These are phyloP conservation scores for Tuber magnatum DNA, from an alignment of 495 filamentous ascomycete genomes.

Conservation along the genomic window DNA sequence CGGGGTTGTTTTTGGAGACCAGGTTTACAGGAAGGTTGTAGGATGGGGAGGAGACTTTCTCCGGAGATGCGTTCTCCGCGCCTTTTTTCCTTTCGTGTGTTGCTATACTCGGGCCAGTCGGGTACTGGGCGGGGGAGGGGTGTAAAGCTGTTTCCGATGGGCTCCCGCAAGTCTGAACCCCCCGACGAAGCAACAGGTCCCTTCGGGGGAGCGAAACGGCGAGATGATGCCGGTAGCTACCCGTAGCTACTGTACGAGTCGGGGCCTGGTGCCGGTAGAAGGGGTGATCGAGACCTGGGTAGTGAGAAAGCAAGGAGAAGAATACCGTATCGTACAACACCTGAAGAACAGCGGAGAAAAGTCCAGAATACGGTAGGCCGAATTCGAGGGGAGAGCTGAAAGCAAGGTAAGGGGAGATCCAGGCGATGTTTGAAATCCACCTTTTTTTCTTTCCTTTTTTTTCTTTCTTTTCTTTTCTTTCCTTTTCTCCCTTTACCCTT, in stretches of 20 bases:
- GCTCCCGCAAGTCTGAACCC: background rate
- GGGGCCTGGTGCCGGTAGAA: background rate
- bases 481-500: background rate
- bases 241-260: background rate
- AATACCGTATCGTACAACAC: background rate
- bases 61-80: background rate
- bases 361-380: background rate
- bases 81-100: background rate
- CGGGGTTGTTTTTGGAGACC: background rate
- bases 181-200: background rate
- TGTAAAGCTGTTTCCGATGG: background rate
- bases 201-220: background rate
- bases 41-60: conserved; percentile 1
- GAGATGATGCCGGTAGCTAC: background rate
- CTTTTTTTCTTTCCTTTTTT: background rate
- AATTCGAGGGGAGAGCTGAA: background rate
- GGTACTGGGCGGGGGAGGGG: conserved; percentile 2
- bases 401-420: background rate
- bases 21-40: background rate
- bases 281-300: background rate
- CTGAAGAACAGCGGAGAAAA: background rate
- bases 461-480: background rate
- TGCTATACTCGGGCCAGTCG: background rate
- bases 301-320: background rate
- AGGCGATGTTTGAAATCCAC: background rate